Base-by-base conservation (phyloP, 139 green algal species). In the Chlamydomonas sp. region DNA sequence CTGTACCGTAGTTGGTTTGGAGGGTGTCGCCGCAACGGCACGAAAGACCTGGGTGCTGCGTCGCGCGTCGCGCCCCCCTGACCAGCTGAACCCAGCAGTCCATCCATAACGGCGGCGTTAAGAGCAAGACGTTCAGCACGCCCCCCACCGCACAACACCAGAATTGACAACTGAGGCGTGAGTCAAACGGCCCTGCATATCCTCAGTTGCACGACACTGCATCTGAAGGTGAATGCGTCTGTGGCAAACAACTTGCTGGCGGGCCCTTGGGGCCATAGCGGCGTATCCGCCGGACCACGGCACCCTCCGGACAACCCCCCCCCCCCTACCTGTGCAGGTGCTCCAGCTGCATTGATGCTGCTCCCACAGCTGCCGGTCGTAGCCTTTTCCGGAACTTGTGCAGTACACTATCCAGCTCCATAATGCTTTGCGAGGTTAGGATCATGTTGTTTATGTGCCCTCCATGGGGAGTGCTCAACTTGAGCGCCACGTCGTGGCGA, bases 361-460 rank as follows among this genome's bases (percentile, higher is more conserved):
- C 63, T 4, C 63, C 84, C 9, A 88, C 63, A 63, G 77, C 62
- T 1, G 75, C 63, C 2, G 84, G 84, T 9, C 84, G 49, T 12
- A 88, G 64, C 63, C 67, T 18, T 18, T 77, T 88, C 57, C 84
- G 62, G 16, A 62, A 78, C 57, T 69, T 68, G 18, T 83, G 73
- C 18, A 88, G 17, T 2, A 83, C 58, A 5, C 14, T 3, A 14
- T 88, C 84, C 10, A 88, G 75, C 64, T 88, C 84, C 64, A 18
- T n/a, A 10, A 88, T 61, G 63, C 75, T 88, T 8, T 83, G 75
- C 8, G 64, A 60, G 1, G 63, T 63, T 14, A 69, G 71, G 18
- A 88, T 83, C 75, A 88, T 77, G 15, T 73, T 72, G 61, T 82
- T 83, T 4, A 88, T 72, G 57, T 88, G 84, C 1, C 84, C 84